Conservation (phyloP, 345 rosid species). For the Rhodamnia argentea region DNA sequence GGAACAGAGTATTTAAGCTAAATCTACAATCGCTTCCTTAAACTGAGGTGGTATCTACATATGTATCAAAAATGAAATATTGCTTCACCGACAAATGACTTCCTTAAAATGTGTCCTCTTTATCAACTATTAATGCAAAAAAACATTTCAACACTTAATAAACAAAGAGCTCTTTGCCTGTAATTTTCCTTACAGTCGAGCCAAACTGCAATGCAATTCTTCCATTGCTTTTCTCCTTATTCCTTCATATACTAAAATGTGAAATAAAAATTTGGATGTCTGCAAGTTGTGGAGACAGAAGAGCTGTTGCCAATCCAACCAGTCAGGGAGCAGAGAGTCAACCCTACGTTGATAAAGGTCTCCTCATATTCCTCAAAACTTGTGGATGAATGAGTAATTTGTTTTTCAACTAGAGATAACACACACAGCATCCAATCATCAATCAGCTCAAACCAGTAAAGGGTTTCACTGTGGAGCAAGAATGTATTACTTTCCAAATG, state of each 20-base stretch:
- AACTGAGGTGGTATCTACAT: neutral
- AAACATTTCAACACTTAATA: neutral
- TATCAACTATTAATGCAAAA: neutral
- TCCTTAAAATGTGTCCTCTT: neutral
- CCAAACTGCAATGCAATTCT: neutral
- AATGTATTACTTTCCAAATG: slow-evolving; percentile 77
- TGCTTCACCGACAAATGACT: neutral
- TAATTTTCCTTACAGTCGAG: neutral
- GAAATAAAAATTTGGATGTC: neutral
- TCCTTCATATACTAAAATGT: neutral
- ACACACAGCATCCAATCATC: neutral
- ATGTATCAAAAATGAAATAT: neutral
- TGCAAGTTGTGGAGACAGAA: neutral
- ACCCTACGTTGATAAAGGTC: neutral
- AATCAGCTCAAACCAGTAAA: neutral
- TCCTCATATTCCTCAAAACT: neutral
- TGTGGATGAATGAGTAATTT: neutral
- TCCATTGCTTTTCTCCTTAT: neutral
- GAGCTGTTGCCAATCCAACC: neutral
- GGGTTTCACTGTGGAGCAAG: neutral
- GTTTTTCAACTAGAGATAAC: neutral
- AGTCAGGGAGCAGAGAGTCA: neutral
- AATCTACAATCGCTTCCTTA: neutral
- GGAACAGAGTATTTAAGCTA: neutral
- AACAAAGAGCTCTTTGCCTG: neutral